Evolutionary conservation across 2,329 filamentous ascomycete species (phyloP).

Genomic region (Calycina herbarum): DNA sequence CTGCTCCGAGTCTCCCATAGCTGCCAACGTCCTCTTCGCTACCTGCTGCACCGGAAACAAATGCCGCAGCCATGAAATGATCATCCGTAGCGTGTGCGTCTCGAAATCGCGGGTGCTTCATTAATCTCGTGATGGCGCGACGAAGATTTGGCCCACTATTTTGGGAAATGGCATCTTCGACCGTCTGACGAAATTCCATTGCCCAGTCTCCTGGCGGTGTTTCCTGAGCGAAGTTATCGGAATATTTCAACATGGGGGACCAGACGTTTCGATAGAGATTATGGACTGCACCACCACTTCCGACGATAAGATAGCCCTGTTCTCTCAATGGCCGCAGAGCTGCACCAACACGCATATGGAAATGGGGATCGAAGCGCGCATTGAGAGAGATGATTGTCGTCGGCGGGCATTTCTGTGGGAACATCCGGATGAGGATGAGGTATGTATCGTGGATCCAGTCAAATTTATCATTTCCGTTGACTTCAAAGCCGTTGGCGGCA

Average conservation of each 20-base stretch:
- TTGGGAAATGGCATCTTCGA: conserved; percentile 59
- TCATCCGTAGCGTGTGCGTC: conserved; percentile 71
- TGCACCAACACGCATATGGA: conserved; percentile 57
- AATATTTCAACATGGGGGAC: conserved; percentile 56
- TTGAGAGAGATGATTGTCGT: conserved; percentile 61
- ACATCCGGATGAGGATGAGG: conserved; percentile 69
- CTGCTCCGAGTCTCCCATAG: conserved; percentile 49
- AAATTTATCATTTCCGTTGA: conserved; percentile 53
- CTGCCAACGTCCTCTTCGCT: conserved; percentile 47
- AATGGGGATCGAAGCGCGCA: conserved; percentile 55
- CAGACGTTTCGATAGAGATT: conserved; percentile 69
- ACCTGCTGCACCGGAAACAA: conserved; percentile 59
- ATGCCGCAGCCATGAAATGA: conserved; percentile 66
- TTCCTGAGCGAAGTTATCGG: conserved; percentile 61
- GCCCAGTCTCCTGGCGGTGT: conserved; percentile 59
- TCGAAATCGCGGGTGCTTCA: conserved; percentile 66
- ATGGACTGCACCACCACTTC: conserved; percentile 63
- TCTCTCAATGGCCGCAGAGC: conserved; percentile 55
- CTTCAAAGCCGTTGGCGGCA: conserved; percentile 53
- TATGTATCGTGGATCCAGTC: conserved; percentile 75
- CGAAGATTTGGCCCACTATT: conserved; percentile 55
- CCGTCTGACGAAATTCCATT: conserved; percentile 64
- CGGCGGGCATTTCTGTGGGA: conserved; percentile 62
- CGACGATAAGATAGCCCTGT: conserved; percentile 51
- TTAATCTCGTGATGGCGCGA: conserved; percentile 57